Evolutionary conservation across 345 rosid species (phyloP).

Genomic region (Acer campestre): DNA sequence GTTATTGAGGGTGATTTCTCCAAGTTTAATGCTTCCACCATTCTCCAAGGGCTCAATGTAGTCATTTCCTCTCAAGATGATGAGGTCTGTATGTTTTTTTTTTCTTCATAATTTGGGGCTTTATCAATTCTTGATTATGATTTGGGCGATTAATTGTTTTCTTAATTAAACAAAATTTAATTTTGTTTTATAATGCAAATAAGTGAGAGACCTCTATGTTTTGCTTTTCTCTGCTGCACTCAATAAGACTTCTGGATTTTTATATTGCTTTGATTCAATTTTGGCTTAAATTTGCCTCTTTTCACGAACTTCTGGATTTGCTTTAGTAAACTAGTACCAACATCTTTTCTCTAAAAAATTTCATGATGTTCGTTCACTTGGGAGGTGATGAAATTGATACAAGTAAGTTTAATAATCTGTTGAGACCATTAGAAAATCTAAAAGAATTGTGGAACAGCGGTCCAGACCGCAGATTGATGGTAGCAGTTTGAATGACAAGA

Average conservation of each 20-base stretch:
- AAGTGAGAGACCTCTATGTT: neutral
- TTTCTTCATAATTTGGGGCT: neutral
- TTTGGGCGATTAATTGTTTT: neutral
- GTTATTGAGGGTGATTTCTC: constrained; percentile 39
- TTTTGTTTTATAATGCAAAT: neutral
- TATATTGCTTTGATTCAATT: neutral
- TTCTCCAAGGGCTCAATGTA: constrained; percentile 49
- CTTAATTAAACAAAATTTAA: neutral
- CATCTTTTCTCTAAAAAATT: neutral
- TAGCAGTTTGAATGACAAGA: too few relatives aligned
- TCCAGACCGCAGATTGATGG: too few relatives aligned
- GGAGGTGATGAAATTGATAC: too few relatives aligned
- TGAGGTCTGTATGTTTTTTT: constrained; percentile 33
- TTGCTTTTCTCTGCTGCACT: neutral
- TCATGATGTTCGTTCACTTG: too few relatives aligned
- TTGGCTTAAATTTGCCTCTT: too few relatives aligned
- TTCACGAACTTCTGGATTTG: too few relatives aligned
- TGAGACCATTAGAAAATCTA: too few relatives aligned
- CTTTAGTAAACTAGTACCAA: too few relatives aligned
- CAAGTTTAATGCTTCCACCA: constrained; percentile 22
- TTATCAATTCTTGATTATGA: neutral
- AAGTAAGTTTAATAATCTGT: too few relatives aligned
- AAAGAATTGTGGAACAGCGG: too few relatives aligned
- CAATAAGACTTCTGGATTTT: neutral
- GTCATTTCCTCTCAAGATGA: constrained; percentile 43